Evolutionary conservation across 345 rosid genomes (phyloP), one percentile per base, ranked within the genome.

Genomic region (Eucalyptus pauciflora): DNA sequence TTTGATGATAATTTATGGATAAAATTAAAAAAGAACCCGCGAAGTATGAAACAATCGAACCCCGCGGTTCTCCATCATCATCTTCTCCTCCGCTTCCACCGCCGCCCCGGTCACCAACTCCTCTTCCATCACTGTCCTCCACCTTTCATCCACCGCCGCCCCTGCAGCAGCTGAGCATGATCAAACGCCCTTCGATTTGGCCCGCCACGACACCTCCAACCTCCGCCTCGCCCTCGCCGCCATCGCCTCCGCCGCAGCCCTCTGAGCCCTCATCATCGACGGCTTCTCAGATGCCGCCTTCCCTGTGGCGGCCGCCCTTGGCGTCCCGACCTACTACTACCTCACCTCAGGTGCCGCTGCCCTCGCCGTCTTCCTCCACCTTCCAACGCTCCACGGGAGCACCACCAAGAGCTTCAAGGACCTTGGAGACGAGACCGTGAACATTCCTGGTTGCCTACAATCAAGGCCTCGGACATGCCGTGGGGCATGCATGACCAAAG

Each of bases 81-180:
- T 87, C 87, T 43, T 90, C 64, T 37, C 88, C 54, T 50, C 87
- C 10, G 64, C 85, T 3, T 89, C 90, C 3, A 85, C 52, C 86
- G 45, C 50, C 31, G 45, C 89, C 46, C 62, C 50, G 8, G 45
- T 90, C 46, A 50, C 88, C n/a, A 49, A 88, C 60, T 29, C 33
- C 62, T 90, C 93, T 64, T 62, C 93, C 76, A 88, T 94, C 87
- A 87, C 86, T 49, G 89, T 93, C 88, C 89, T 89, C 90, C 91
- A 85, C 86, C 94, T 92, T 80, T 91, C 93, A 3, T 10, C 87
- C 8, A 3, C 17, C n/a, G 87, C 62, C 2, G 62, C 62, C 29
- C 62, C 62, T 13, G 29, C 80, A 2, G 17, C 89, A 46, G 11
- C 67, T 10, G 81, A 71, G 81, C 13, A 4, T 9, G 15, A 41